Evolutionary conservation across 78 protist genomes (phyloP), one percentile per base, ranked within the genome.

Genomic region (Polysphondylium violaceum): DNA sequence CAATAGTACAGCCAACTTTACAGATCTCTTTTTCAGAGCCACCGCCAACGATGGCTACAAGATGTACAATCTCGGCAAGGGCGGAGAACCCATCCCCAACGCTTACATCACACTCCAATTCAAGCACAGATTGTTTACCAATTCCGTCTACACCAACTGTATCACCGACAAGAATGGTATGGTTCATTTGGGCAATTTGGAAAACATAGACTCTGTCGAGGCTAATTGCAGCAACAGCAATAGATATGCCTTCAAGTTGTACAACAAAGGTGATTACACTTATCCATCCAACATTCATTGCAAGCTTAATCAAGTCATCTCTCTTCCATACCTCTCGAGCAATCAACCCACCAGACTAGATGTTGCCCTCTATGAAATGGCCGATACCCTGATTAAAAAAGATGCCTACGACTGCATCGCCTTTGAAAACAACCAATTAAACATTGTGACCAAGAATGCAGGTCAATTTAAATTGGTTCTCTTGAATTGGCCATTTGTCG

Each of bases 131-230:
- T 16, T 65, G 7, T 29, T 51, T 7, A 11, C 29, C 2, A 81
- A 64, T 8, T 56, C 36, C 14, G 21, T 73, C 0, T 17, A 51
- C 47, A 17, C n/a, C 2, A 58, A 17, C 3, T 55, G 71, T 2
- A 12, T 36, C 71, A 73, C 93, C 21, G 93, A 87, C 33, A 73
- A 40, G n/a, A n/a, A 76, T 60, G 93, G 93, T 73, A 58, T 68
- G 14, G 41, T 73, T 33, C 74, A 87, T 43, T 40, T 87, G 1
- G 93, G 93, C 33, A 0, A 60, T 3, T 44, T 87, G 9, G 16
- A 21, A 17, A 59, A 86, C 58, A 55, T 86, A 19, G 25, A 64
- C 25, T 43, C 25, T 51, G 11, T 23, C 7, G 19, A 23, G 23
- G 21, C 40, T 14, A 33, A n/a, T 75, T 12, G 0, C 59, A 1